A percentile compares a stretch with the other conserved stretches of the same genome.
Evolutionary conservation across 345 rosid species (phyloP).

Genomic region (Populus nigra): DNA sequence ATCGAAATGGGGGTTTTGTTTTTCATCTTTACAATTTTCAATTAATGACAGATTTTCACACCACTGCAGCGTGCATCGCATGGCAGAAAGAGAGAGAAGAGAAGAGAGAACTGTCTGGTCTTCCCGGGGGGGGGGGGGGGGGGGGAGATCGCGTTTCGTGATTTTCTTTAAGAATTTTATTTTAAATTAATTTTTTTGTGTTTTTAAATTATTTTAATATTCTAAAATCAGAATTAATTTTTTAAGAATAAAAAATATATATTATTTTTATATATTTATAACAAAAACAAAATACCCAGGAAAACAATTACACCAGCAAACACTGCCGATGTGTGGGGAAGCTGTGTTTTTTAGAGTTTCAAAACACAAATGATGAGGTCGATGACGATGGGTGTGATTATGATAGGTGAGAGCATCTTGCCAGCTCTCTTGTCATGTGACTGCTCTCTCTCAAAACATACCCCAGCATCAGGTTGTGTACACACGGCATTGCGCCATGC

Average conservation of each 20-base stretch:
- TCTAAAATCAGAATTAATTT: too few species aligned
- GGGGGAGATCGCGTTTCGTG: too few species aligned
- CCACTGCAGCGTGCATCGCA: conserved; percentile 17
- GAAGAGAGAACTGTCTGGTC: background rate
- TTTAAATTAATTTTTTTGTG: too few species aligned
- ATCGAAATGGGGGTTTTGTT: background rate
- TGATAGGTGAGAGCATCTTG: conserved; percentile 31
- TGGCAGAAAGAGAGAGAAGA: conserved; percentile 11
- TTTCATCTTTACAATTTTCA: background rate
- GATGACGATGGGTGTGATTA: conserved; percentile 42
- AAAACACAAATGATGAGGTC: conserved; percentile 46
- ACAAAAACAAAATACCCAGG: too few species aligned
- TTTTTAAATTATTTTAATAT: too few species aligned
- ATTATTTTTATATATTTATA: too few species aligned
- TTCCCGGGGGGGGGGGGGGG: too few species aligned
- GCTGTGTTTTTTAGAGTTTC: conserved; percentile 27
- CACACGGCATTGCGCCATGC: background rate
- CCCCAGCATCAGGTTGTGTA: background rate
- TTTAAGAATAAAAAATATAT: too few species aligned
- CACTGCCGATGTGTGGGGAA: background rate
- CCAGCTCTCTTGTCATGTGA: conserved; percentile 40
- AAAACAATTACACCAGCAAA: too few species aligned
- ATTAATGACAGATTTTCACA: conserved; percentile 18
- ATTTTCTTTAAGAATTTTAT: too few species aligned
- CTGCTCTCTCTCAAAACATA: background rate